A percentile compares a stretch with the other conserved stretches of the same genome.
Evolutionary conservation across 164 flowering plant genomes (phyloP).

Genomic region (Brasenia schreberi): DNA sequence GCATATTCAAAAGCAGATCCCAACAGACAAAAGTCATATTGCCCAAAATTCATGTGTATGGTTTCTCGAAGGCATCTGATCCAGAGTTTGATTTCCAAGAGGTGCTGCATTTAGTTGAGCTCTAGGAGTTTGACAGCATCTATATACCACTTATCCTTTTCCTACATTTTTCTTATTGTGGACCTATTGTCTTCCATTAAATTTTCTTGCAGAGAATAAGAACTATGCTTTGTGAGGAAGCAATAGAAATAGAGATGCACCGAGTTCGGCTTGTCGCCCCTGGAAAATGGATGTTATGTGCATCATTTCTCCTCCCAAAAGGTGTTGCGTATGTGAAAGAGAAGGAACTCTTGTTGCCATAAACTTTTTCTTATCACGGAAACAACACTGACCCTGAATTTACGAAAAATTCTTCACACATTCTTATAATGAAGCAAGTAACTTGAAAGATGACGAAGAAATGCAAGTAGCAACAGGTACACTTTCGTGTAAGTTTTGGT

Average conservation of each 20-base stretch:
- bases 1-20: constrained; percentile 31
- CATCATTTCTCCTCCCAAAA: constrained; percentile 65
- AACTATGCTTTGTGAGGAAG: constrained; percentile 51
- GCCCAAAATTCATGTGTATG: constrained; percentile 85
- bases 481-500: too few relatives aligned
- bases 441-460: too few relatives aligned
- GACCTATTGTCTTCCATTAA: not conserved
- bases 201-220: constrained; percentile 53
- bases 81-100: constrained; percentile 85
- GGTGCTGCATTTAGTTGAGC: constrained; percentile 23
- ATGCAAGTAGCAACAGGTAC: too few relatives aligned
- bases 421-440: too few relatives aligned
- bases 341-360: not conserved
- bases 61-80: constrained; percentile 85
- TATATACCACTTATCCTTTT: too few relatives aligned
- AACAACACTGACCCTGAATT: too few relatives aligned
- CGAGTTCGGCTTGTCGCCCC: constrained; percentile 86
- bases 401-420: too few relatives aligned
- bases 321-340: constrained; percentile 45
- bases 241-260: constrained; percentile 60
- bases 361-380: too few relatives aligned
- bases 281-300: constrained; percentile 95
- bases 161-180: not conserved
- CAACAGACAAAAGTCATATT: constrained; percentile 16
- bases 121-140: not conserved